Base-by-base conservation (phyloP, 768 basidiomycete genomes). In the Naganishia vaughanmartiniae region DNA sequence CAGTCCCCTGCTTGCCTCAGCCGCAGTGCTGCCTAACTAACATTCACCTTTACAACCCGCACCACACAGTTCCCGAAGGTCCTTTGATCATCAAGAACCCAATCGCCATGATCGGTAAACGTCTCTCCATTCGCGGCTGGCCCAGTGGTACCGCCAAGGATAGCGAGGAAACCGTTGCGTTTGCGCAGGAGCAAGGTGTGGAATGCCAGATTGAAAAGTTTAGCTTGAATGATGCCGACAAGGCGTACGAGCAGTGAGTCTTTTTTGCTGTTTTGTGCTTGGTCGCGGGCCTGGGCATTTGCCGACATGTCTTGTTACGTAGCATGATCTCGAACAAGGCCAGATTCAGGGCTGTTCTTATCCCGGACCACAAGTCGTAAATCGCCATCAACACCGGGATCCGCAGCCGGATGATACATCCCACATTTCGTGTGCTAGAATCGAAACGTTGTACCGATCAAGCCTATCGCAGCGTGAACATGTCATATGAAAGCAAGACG, bases 111-210 rank as follows among this genome's bases (percentile, higher is more conserved):
- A 75, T 74, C 48, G 17, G 46, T 24, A 74, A 73, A 66, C 48
- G 74, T 19, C 48, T 73, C 5, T 39, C 63, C 30, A 53, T 75
- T 28, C 74, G 67, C 39, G 74, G 74, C 21, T 75, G 74, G 74
- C 74, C 74, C 31, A 51, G 54, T 12, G 74, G 74, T 12, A 70
- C 69, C 12, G 69, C 71, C 19, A 56, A 51, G 51, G 74, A 75
- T 65, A 60, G 48, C 21, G 70, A 73, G 56, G 72, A 75, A 28
- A 69, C 72, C 17, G 46, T 75, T 57, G 48, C 48, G 57, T 75
- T 75, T 39, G 42, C 72, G 19, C 57, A 69, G 67, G 30, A 67
- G 34, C 30, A 46, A 48, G 74, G 67, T n/a, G 51, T 75, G 21
- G 57, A 70, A 34, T 71, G 70, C 36, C 54, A 66, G 34, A 58